Percentiles rank a stretch among this genome's conserved stretches.
Evolutionary conservation across 1,139 yeast genomes (phyloP).

Genomic region (Hansenula sp.): DNA sequence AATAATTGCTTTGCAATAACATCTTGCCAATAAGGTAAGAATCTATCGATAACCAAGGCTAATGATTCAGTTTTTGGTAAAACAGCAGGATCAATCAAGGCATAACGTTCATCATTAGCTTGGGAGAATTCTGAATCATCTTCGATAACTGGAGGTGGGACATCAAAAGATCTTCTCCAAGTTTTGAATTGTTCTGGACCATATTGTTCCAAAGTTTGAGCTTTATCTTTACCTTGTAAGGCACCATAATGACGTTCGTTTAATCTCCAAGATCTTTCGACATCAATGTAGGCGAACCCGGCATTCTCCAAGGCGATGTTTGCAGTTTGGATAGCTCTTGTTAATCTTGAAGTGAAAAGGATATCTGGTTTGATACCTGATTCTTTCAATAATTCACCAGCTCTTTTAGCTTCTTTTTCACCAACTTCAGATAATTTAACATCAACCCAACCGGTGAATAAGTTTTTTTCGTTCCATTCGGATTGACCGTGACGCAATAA

Average conservation of each 20-base stretch:
- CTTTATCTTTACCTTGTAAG: constrained; percentile 97
- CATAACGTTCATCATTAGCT: constrained; percentile 81
- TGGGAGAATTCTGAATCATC: constrained; percentile 82
- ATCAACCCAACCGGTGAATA: constrained; percentile 99
- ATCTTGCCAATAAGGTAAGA: constrained; percentile 98
- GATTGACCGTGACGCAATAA: constrained; percentile 98
- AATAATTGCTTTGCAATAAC: constrained; percentile 83
- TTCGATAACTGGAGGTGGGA: constrained; percentile 91
- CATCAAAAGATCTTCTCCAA: constrained; percentile 97
- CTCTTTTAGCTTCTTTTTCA: constrained; percentile 86
- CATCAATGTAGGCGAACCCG: constrained; percentile 89
- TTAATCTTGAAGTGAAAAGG: constrained; percentile 85
- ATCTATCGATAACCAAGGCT: constrained; percentile 92
- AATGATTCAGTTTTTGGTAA: constrained; percentile 95
- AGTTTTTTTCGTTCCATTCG: constrained; percentile 97
- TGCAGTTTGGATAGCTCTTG: constrained; percentile 98
- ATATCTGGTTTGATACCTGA: constrained; percentile 83
- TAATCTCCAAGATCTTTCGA: constrained; percentile 94
- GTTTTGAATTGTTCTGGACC: constrained; percentile 94
- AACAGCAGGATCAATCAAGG: constrained; percentile 75
- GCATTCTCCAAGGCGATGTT: constrained; percentile 89
- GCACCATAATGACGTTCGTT: constrained; percentile 99
- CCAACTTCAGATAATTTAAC: constrained; percentile 83
- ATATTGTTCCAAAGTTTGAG: constrained; percentile 81
- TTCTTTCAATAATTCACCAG: constrained; percentile 90